Percentiles rank a stretch among this genome's conserved stretches.
Evolutionary conservation across 2,329 filamentous ascomycete genomes (phyloP).

Genomic region (Apiospora rasikravindrae): DNA sequence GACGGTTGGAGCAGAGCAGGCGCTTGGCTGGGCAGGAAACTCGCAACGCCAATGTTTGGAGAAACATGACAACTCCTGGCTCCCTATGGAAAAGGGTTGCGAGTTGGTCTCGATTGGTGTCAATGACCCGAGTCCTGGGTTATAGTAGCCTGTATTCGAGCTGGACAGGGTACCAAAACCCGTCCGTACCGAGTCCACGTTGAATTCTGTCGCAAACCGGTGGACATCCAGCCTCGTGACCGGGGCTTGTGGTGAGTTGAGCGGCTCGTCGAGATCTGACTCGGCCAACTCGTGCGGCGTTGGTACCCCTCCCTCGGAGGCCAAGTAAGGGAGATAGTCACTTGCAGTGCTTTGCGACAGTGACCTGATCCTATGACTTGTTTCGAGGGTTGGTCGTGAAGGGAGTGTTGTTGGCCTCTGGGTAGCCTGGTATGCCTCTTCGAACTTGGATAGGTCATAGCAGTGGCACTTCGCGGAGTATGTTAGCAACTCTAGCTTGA

Average conservation of each 20-base stretch:
- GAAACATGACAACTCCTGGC: slow-evolving; percentile 6
- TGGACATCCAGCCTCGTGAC: slow-evolving; percentile 15
- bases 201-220: slow-evolving; percentile 15
- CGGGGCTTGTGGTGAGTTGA: slow-evolving; percentile 2
- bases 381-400: neutral
- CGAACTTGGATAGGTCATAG: slow-evolving; percentile 36
- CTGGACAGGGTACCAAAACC: neutral
- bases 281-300: slow-evolving; percentile 17
- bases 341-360: neutral
- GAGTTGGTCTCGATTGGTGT: slow-evolving; percentile 6
- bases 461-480: slow-evolving; percentile 35
- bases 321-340: neutral
- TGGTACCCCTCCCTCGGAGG: neutral
- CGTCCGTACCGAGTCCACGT: slow-evolving; percentile 11
- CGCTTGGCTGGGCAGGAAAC: slow-evolving; percentile 23
- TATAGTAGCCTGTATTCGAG: slow-evolving; percentile 18
- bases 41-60: slow-evolving; percentile 31
- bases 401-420: neutral
- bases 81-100: slow-evolving; percentile 22
- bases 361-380: neutral
- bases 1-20: neutral
- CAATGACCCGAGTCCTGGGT: slow-evolving; percentile 18
- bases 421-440: slow-evolving; percentile 30
- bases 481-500: neutral
- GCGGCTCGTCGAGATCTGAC: slow-evolving; percentile 17